These are phyloP conservation scores for Meyerozyma elateridarum DNA, from an alignment of 1,139 yeast species.

Conservation along the genomic window DNA sequence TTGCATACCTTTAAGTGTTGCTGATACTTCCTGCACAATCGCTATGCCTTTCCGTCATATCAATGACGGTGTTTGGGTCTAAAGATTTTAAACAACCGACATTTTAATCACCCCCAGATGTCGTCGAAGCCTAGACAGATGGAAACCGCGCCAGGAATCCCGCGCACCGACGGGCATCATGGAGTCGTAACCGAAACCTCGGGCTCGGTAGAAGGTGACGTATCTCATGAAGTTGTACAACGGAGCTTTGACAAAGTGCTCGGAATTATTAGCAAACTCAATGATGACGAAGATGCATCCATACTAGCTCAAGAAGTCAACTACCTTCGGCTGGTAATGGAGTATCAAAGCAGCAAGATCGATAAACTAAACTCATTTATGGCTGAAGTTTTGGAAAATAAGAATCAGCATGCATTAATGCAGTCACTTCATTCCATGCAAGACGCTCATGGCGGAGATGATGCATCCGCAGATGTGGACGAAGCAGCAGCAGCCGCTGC, in stretches of 20 bases:
- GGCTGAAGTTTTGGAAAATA: conserved; percentile 30
- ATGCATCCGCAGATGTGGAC: conserved; percentile 10
- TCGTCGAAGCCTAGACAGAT: neutral
- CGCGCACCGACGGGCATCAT: conserved; percentile 3
- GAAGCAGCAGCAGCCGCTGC: conserved; percentile 9
- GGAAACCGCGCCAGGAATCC: conserved; percentile 1
- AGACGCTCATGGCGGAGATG: conserved; percentile 3
- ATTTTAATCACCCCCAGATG: conserved; percentile 4
- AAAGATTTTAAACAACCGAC: neutral
- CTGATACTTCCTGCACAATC: no score
- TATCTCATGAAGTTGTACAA: conserved; percentile 3
- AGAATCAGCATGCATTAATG: conserved; percentile 28
- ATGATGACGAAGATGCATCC: conserved; percentile 18
- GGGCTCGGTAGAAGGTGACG: neutral
- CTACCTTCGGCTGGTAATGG: conserved; percentile 34
- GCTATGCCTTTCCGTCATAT: no score
- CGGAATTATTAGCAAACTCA: conserved; percentile 15
- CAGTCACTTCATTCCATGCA: conserved; percentile 10
- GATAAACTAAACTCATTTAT: conserved; percentile 35
- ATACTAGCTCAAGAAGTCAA: conserved; percentile 29
- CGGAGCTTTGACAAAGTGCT: conserved; percentile 13
- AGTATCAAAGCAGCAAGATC: conserved; percentile 35
- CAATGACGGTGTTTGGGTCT: no score
- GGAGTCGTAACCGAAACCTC: neutral
- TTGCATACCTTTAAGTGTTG: no score